These are phyloP conservation scores for Eimeria necatrix DNA, from an alignment of 169 alveolate genomes.

Conservation along the genomic window DNA sequence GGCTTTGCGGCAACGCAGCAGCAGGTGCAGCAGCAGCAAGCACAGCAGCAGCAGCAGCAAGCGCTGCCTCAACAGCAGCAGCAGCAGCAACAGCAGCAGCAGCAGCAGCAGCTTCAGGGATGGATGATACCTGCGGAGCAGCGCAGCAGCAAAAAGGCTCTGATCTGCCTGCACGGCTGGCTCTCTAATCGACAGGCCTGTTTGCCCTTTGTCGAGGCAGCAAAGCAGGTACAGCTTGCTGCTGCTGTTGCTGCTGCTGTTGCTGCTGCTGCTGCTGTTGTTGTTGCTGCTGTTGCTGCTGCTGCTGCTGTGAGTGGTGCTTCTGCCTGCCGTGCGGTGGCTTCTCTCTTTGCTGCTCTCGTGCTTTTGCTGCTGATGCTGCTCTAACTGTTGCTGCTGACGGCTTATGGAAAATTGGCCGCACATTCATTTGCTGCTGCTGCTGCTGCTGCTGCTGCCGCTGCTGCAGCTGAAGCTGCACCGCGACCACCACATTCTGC, in stretches of 20 bases:
- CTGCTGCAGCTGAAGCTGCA: conserved; percentile 45
- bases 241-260: conserved; percentile 13
- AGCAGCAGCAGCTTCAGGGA: conserved; percentile 26
- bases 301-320: conserved; percentile 22
- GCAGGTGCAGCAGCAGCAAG: not conserved
- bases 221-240: conserved; percentile 26
- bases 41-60: not conserved
- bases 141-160: conserved; percentile 10
- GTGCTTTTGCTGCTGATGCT: not conserved
- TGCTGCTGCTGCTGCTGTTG: not conserved
- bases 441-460: conserved; percentile 12
- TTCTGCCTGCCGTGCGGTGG: not conserved
- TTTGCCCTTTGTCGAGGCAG: conserved; percentile 48
- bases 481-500: conserved; percentile 40
- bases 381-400: not conserved
- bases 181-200: conserved; percentile 64
- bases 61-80: not conserved
- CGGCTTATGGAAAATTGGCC: not conserved
- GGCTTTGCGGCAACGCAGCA: not conserved
- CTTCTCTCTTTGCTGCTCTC: not conserved
- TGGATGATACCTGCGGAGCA: conserved; percentile 62
- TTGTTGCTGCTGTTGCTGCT: not conserved
- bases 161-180: conserved; percentile 70
- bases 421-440: not conserved
- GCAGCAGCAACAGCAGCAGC: conserved; percentile 21